Conservation (phyloP, 2,329 filamentous ascomycete genomes). For the Didymella pomorum region DNA sequence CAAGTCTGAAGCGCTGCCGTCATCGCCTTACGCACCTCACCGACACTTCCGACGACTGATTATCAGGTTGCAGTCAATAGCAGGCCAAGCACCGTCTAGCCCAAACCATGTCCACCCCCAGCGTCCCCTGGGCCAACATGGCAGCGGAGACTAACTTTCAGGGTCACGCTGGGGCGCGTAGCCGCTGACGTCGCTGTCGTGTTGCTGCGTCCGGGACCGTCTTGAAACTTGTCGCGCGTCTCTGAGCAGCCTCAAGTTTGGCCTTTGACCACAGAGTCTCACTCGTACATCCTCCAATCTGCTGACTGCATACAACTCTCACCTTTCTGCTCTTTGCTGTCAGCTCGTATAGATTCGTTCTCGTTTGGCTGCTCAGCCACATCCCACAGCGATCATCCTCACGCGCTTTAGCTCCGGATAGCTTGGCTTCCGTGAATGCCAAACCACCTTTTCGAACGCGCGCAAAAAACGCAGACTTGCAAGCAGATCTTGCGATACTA, state of each 20-base stretch:
- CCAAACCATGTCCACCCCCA: constrained; percentile 1
- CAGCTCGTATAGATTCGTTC: constrained; percentile 16
- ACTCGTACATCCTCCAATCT: constrained; percentile 6
- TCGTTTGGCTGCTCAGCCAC: constrained; percentile 22
- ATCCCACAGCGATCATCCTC: constrained; percentile 23
- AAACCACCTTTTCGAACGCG: constrained; percentile 7
- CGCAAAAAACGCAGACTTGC: not conserved
- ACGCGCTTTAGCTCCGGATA: constrained; percentile 32
- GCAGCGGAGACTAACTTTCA: constrained; percentile 22
- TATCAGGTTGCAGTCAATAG: constrained; percentile 4
- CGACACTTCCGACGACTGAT: constrained; percentile 7
- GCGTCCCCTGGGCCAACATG: constrained; percentile 7
- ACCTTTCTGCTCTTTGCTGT: not conserved
- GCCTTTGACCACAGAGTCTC: constrained; percentile 20
- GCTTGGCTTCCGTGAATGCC: constrained; percentile 28
- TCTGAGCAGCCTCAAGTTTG: constrained; percentile 23
- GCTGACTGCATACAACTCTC: constrained; percentile 12
- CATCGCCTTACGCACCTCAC: constrained; percentile 4
- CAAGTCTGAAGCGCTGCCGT: constrained; percentile 12
- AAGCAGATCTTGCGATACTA: not conserved
- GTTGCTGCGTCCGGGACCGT: constrained; percentile 26
- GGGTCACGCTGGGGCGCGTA: constrained; percentile 17
- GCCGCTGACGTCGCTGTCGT: constrained; percentile 40
- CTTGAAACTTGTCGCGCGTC: constrained; percentile 30
- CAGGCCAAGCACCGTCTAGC: constrained; percentile 10